These are phyloP conservation scores for Rhodomyrtus tomentosa DNA, from an alignment of 345 rosid genomes.

Conservation along the genomic window DNA sequence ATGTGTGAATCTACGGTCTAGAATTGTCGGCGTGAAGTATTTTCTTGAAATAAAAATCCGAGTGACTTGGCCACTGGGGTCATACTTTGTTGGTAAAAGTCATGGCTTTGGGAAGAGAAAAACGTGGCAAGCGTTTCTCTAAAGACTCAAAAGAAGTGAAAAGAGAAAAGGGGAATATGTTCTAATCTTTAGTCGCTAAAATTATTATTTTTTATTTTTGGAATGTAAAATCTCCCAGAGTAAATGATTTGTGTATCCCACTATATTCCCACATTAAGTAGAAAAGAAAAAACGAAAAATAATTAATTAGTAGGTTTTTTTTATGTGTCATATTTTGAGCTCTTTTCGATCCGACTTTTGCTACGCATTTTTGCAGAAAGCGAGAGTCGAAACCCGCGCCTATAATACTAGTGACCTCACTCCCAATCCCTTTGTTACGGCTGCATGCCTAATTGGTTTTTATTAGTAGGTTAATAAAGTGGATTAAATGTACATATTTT, in stretches of 20 bases:
- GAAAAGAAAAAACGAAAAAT: background rate
- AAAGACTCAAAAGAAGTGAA: background rate
- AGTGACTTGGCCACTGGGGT: background rate
- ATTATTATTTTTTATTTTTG: background rate
- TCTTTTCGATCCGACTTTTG: no score
- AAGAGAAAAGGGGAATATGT: background rate
- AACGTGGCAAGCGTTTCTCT: background rate
- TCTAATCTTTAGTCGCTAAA: background rate
- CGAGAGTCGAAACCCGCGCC: no score
- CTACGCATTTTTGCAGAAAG: no score
- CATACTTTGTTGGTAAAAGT: background rate
- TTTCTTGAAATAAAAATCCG: background rate
- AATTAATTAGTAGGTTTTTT: background rate
- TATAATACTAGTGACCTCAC: no score
- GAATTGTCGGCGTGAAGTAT: no score
- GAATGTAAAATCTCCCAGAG: background rate
- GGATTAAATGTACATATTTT: background rate
- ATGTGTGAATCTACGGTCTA: no score
- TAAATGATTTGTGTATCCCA: background rate
- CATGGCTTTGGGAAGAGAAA: background rate
- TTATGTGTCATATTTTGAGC: background rate
- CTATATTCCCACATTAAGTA: background rate
- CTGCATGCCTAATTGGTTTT: no score
- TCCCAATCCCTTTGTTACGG: no score
- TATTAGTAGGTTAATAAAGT: background rate